Evolutionary conservation across 345 rosid genomes (phyloP), one percentile per base, ranked within the genome.

Genomic region (Toxicodendron radicans): DNA sequence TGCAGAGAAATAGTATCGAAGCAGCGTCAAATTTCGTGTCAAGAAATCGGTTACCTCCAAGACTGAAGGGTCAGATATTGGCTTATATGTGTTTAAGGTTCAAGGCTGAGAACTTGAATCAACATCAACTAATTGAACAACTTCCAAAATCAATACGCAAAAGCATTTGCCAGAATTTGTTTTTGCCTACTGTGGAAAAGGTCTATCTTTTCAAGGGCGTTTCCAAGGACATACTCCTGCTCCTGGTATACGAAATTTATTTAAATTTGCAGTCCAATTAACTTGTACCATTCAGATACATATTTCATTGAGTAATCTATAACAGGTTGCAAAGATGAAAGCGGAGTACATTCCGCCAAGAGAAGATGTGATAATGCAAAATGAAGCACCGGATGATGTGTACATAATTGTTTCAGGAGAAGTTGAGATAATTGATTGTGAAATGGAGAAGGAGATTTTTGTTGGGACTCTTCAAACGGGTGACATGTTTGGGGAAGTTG

Each of bases 31-130:
- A 78, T 73, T 92, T 92, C 53, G 96, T 95, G 16, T 60, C 83
- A n/a, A 85, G 94, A 76, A 95, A 95, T 75, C 78, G 80, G 57
- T 81, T 92, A 74, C 99, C 99, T 4, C 84, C 84, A 2, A 85
- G 94, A 83, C 38, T 92, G 59, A 95, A 86, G 78, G 87, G 85
- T 21, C 99, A 95, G 75, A 95, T 95, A 30, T 54, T 95, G 79
- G 98, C 96, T 66, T 95, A 92, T 78, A 91, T 95, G 98, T 95
- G 98, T 67, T 74, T 92, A 68, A 88, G 97, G 80, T 92, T 90
- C 62, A 90, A 91, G 77, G 98, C 99, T 7, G 99, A 92, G 88
- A 87, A 88, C 78, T 87, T 95, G 74, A 95, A 95, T 65, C 97
- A 92, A 76, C 84, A 92, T 48, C 92, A 92, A 21, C 73, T 95